Percentiles rank a stretch among this genome's conserved stretches.
Conservation (phyloP, 495 filamentous ascomycete genomes). For the Aspergillus asperescens region DNA sequence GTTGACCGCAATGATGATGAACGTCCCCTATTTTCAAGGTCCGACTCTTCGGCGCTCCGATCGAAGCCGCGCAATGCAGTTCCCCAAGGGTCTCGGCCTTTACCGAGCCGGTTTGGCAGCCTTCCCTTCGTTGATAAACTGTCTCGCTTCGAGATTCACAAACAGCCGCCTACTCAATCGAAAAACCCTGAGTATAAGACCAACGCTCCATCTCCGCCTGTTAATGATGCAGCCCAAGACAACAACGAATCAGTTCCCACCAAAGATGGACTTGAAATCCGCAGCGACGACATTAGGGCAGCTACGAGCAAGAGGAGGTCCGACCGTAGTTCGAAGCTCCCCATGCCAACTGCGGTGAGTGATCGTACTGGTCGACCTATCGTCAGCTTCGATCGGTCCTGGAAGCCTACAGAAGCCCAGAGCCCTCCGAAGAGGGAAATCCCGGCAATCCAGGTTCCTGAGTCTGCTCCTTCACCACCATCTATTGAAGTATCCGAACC, state of each 20-base stretch:
- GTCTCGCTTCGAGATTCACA: constrained; percentile 67
- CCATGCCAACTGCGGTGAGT: constrained; percentile 80
- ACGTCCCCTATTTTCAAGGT: constrained; percentile 31
- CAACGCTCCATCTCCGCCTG: constrained; percentile 46
- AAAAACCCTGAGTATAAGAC: constrained; percentile 66
- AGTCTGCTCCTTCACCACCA: constrained; percentile 40
- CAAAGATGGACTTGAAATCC: constrained; percentile 74
- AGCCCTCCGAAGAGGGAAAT: constrained; percentile 16
- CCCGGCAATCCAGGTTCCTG: constrained; percentile 25
- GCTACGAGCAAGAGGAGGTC: constrained; percentile 87
- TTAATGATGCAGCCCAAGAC: constrained; percentile 10
- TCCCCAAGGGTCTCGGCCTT: constrained; percentile 45
- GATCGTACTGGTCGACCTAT: constrained; percentile 80
- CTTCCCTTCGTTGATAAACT: constrained; percentile 51
- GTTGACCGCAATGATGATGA: constrained; percentile 24
- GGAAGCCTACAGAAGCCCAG: constrained; percentile 55
- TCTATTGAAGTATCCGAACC: constrained; percentile 51
- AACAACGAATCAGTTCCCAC: constrained; percentile 32
- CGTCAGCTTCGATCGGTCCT: constrained; percentile 82
- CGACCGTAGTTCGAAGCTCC: constrained; percentile 78
- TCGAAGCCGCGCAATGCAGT: constrained; percentile 53
- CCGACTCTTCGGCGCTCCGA: constrained; percentile 48
- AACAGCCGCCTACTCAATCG: constrained; percentile 70
- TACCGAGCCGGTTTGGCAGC: constrained; percentile 36
- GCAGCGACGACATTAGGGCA: constrained; percentile 76